A percentile compares a stretch with the other conserved stretches of the same genome.
These are phyloP conservation scores for Diaporthe batatas DNA, from an alignment of 2,329 filamentous ascomycete species.

Conservation along the genomic window DNA sequence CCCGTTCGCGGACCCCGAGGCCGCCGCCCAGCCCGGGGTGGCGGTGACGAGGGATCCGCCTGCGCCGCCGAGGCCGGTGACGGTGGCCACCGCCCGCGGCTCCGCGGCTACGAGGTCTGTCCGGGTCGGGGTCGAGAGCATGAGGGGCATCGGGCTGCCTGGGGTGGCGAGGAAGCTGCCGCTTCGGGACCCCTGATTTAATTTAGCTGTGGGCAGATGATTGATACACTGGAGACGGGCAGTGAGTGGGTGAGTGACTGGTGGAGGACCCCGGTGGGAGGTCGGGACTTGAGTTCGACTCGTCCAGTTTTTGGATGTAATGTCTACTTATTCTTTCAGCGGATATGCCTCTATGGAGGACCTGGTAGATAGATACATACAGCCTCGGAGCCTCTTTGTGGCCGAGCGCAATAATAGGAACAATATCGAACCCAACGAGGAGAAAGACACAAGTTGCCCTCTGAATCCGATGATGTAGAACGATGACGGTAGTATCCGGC, in stretches of 20 bases:
- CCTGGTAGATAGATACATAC: not conserved
- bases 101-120: constrained; percentile 2
- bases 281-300: not conserved
- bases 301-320: constrained; percentile 16
- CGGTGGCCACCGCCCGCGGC: not conserved
- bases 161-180: constrained; percentile 27
- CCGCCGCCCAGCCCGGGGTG: not conserved
- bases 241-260: not conserved
- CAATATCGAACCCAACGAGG: not conserved
- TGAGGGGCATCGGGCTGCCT: constrained; percentile 22
- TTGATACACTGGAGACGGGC: not conserved
- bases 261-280: not conserved
- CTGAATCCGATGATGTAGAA: not conserved
- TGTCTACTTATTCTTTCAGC: constrained; percentile 23
- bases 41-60: constrained; percentile 2
- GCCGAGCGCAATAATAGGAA: constrained; percentile 15
- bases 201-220: not conserved
- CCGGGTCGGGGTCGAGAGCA: constrained; percentile 20
- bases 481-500: not conserved
- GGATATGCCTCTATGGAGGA: constrained; percentile 8
- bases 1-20: not conserved
- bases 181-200: not conserved
- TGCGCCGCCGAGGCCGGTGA: not conserved
- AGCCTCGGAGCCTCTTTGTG: not conserved
- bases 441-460: not conserved